Conservation (phyloP, 139 green algal species). For the Astrephomene gubernaculifera region DNA sequence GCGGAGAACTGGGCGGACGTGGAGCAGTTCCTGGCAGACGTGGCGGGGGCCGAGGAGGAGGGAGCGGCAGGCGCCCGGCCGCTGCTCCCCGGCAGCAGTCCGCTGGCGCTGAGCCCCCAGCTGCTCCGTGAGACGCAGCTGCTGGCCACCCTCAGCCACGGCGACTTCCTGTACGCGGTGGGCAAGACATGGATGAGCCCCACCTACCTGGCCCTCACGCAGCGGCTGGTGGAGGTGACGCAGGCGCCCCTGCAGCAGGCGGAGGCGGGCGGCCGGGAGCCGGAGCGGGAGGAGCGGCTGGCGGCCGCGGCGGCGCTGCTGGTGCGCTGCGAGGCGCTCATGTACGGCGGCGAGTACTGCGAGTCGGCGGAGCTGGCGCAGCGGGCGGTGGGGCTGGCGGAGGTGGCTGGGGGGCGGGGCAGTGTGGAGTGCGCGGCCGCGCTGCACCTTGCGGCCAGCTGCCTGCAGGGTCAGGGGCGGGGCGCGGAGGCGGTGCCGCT, state of each 20-base stretch:
- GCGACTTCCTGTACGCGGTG: constrained; percentile 12
- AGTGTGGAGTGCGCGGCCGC: constrained; percentile 10
- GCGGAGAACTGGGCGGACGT: constrained; percentile 10
- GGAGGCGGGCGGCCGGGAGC: too few relatives aligned
- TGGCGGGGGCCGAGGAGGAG: neutral
- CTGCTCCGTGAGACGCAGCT: neutral
- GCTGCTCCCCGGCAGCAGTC: neutral
- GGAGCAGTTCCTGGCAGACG: constrained; percentile 18
- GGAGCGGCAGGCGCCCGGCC: neutral
- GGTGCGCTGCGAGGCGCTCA: constrained; percentile 2
- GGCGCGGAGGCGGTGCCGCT: neutral
- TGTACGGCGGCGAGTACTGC: constrained; percentile 2
- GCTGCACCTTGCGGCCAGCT: constrained; percentile 1
- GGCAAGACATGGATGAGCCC: constrained; percentile 18
- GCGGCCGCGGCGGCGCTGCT: neutral
- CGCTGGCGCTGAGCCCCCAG: neutral
- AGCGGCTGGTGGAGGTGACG: constrained; percentile 13
- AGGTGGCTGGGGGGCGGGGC: neutral
- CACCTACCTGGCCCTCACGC: neutral
- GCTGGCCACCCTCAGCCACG: neutral
- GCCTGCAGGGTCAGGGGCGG: neutral
- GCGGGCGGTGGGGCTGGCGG: neutral
- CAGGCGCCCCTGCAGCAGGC: neutral
- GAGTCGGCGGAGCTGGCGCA: neutral
- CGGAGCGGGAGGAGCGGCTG: neutral